phyloP scores from a whole-genome alignment of 139 green algal species.

The Auxenochlorella protothecoides region DNA sequence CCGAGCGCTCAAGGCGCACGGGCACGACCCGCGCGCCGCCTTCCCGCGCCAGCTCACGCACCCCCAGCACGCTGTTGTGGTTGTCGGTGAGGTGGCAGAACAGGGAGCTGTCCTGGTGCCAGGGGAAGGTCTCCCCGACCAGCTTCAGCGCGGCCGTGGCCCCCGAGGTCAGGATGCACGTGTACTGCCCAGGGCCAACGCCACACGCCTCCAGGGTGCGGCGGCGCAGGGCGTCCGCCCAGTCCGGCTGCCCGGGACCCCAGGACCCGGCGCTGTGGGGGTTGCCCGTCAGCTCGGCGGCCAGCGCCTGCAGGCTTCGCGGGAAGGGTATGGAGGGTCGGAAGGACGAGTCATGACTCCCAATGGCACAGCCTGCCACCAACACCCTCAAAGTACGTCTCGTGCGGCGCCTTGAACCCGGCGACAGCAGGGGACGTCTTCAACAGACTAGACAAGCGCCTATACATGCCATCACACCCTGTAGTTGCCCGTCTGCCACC shows the following conservation, averaged over 20 bases:
- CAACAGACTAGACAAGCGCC: no score
- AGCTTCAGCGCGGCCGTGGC: slow-evolving; percentile 56
- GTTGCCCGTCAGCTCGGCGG: slow-evolving; percentile 10
- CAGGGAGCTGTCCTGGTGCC: slow-evolving; percentile 35
- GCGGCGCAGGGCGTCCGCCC: slow-evolving; percentile 8
- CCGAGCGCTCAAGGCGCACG: no score
- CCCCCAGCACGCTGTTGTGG: slow-evolving; percentile 78
- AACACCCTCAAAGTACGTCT: no score
- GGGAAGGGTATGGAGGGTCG: no score
- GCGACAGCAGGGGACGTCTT: no score
- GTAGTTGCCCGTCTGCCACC: no score
- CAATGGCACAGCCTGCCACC: not conserved
- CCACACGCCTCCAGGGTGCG: slow-evolving; percentile 33
- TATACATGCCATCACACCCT: no score
- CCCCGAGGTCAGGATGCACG: slow-evolving; percentile 31
- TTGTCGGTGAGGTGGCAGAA: slow-evolving; percentile 48
- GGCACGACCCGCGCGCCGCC: slow-evolving; percentile 12
- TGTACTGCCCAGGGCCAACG: slow-evolving; percentile 24
- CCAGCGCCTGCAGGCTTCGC: not conserved
- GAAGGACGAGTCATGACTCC: not conserved
- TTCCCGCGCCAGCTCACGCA: slow-evolving; percentile 49
- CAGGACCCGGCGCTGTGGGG: slow-evolving; percentile 23
- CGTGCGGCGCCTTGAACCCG: not conserved
- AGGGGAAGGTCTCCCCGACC: slow-evolving; percentile 72
- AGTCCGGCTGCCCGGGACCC: not conserved